Evolutionary conservation across 176 grass and related monocot species (phyloP).

Genomic region (Carex cristatella): DNA sequence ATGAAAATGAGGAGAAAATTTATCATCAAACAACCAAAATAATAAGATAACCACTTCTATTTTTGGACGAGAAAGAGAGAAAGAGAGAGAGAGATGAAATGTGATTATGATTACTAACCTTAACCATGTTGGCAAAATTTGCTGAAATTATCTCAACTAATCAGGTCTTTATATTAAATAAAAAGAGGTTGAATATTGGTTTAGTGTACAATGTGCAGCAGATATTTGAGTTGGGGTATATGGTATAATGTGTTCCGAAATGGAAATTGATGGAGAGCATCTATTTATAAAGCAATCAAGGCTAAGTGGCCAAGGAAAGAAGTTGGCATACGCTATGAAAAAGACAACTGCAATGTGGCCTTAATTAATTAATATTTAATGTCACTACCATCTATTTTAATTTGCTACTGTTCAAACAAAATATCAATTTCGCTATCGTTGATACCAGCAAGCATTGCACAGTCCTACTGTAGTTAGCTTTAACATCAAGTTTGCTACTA

Average conservation of each 20-base stretch:
- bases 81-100: neutral
- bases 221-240: neutral
- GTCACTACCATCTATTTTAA: neutral
- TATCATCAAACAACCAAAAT: neutral
- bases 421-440: neutral
- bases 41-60: neutral
- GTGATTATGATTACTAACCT: neutral
- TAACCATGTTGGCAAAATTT: neutral
- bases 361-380: neutral
- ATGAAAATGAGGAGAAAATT: neutral
- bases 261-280: neutral
- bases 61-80: neutral
- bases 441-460: neutral
- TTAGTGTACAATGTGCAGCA: neutral
- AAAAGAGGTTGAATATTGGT: neutral
- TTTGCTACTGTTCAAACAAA: neutral
- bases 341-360: neutral
- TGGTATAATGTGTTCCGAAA: neutral
- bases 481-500: neutral
- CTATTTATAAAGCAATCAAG: conserved; percentile 11
- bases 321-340: neutral
- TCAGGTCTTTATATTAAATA: neutral
- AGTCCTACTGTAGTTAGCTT: neutral
- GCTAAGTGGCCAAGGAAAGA: neutral
- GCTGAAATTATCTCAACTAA: neutral